These are phyloP conservation scores for Ceratobasidium sp. DNA, from an alignment of 1,284 basidiomycete species.

Conservation along the genomic window DNA sequence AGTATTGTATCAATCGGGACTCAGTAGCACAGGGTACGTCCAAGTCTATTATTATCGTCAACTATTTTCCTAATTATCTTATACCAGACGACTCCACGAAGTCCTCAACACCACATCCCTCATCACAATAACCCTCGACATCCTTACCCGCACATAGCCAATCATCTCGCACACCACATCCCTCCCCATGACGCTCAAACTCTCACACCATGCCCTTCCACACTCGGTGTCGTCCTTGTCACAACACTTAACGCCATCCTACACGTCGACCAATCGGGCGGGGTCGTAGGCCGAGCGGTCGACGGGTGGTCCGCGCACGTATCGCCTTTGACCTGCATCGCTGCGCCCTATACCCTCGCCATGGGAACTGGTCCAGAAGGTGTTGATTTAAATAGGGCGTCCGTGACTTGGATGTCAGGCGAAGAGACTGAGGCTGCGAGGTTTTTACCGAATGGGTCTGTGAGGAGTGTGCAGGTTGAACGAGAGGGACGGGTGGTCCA, in stretches of 20 bases:
- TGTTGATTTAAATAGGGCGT: conserved; percentile 25
- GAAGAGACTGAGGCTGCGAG: conserved; percentile 60
- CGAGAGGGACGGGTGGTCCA: conserved; percentile 73
- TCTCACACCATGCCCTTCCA: conserved; percentile 82
- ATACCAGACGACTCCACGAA: conserved; percentile 78
- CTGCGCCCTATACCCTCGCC: conserved; percentile 54
- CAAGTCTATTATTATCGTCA: conserved; percentile 40
- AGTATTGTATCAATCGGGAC: conserved; percentile 85
- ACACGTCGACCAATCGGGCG: conserved; percentile 91
- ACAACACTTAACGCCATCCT: conserved; percentile 86
- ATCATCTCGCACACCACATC: conserved; percentile 86
- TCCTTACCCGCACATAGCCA: conserved; percentile 83
- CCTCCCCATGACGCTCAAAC: conserved; percentile 88
- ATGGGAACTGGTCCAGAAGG: conserved; percentile 26
- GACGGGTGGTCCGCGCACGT: conserved; percentile 88
- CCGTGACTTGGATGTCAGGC: conserved; percentile 13
- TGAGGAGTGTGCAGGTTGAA: conserved; percentile 78
- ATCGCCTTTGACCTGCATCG: conserved; percentile 69
- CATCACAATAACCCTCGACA: conserved; percentile 91
- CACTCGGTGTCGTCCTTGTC: conserved; percentile 90
- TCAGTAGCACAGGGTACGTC: conserved; percentile 89
- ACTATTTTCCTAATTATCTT: conserved; percentile 35
- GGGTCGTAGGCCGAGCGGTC: conserved; percentile 79
- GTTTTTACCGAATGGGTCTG: conserved; percentile 75
- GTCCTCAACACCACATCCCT: conserved; percentile 86